phyloP scores from a whole-genome alignment of 148 eudicot species.

The Silene conica region DNA sequence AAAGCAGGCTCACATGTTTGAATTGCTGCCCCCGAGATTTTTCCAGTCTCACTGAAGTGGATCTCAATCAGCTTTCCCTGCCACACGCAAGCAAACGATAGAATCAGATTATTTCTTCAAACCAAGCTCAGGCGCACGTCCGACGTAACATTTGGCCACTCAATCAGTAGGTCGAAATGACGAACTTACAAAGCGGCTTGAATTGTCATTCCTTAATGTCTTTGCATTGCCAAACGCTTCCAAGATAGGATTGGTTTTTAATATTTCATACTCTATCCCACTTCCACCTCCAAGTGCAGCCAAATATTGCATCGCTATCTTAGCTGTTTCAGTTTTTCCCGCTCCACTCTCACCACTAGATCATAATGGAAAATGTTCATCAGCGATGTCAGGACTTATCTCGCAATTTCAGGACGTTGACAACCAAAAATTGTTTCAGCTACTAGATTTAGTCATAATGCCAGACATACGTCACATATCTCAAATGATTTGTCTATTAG shows the following conservation, averaged over 20 bases:
- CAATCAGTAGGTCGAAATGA: conserved; percentile 7
- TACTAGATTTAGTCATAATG: background rate
- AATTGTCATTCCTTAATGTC: conserved; percentile 87
- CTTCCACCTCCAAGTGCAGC: conserved; percentile 97
- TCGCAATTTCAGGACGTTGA: background rate
- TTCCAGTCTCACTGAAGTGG: conserved; percentile 96
- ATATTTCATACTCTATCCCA: conserved; percentile 90
- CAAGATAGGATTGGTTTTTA: conserved; percentile 87
- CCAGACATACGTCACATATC: background rate
- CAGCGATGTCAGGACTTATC: background rate
- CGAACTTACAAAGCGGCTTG: conserved; percentile 92
- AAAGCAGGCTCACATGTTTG: conserved; percentile 64
- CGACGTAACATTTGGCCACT: conserved; percentile 3
- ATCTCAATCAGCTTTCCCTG: conserved; percentile 99
- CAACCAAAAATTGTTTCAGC: background rate
- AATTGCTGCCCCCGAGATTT: conserved; percentile 89
- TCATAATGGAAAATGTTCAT: conserved; percentile 24
- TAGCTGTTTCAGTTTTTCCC: conserved; percentile 97
- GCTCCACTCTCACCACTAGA: conserved; percentile 98
- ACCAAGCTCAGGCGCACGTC: background rate
- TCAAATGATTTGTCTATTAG: background rate
- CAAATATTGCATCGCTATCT: conserved; percentile 99
- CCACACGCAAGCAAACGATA: conserved; percentile 18
- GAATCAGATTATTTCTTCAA: background rate
- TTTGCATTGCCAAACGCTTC: conserved; percentile 99